Evolutionary conservation across 441 rosid genomes (phyloP).

Genomic region (Brassica hybrid): DNA sequence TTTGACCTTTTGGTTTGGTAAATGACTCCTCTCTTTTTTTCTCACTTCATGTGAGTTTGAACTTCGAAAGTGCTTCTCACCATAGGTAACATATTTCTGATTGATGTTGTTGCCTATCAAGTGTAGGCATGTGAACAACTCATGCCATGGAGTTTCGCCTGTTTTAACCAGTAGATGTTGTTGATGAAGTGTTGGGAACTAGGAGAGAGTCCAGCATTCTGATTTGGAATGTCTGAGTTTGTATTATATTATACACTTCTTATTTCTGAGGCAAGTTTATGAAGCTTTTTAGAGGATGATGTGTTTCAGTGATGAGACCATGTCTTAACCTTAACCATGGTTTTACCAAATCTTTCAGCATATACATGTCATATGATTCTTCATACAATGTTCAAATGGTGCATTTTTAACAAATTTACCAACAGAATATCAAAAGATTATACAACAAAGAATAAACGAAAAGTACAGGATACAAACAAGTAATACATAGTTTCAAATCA

Average conservation of each 20-base stretch:
- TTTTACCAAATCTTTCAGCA: background rate
- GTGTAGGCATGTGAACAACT: constrained; percentile 3
- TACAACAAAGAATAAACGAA: constrained; percentile 23
- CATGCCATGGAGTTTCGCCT: background rate
- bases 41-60: background rate
- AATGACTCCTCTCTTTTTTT: background rate
- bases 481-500: constrained; percentile 8
- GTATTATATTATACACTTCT: background rate
- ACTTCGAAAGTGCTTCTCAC: constrained; percentile 9
- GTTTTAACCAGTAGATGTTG: background rate
- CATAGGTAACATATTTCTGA: background rate
- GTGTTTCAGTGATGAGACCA: constrained; percentile 1
- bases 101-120: background rate
- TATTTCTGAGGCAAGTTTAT: constrained; percentile 1
- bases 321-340: background rate
- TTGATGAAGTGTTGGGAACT: background rate
- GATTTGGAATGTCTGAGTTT: constrained; percentile 10
- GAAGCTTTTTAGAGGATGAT: background rate
- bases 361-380: background rate
- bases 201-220: background rate
- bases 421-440: constrained; percentile 16
- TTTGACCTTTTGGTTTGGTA: constrained; percentile 4
- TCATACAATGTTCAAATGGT: background rate
- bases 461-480: constrained; percentile 10
- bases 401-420: constrained; percentile 21